Conservation (phyloP, 1,139 yeast species). For the Suhomyces kunorum region DNA sequence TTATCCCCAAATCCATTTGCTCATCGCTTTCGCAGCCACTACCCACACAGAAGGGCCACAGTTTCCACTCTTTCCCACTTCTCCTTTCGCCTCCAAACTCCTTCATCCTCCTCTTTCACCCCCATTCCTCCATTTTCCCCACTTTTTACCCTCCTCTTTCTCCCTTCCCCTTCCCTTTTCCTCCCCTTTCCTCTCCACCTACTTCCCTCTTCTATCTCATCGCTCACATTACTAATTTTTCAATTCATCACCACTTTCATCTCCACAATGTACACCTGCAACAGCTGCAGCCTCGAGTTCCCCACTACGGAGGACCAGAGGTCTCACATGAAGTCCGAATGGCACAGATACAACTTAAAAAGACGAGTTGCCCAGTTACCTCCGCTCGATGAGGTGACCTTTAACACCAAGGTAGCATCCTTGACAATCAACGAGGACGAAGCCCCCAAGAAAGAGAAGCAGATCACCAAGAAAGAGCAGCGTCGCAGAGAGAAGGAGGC, state of each 20-base stretch:
- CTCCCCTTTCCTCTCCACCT: background rate
- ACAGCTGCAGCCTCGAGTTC: constrained; percentile 46
- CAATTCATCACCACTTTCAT: constrained; percentile 8
- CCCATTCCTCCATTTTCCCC: background rate
- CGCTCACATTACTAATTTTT: constrained; percentile 7
- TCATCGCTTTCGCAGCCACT: no score
- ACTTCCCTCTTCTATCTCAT: constrained; percentile 1
- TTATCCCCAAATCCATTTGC: no score
- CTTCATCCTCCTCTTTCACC: background rate
- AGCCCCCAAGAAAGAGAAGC: constrained; percentile 28
- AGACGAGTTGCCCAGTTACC: constrained; percentile 63
- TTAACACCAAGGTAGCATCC: constrained; percentile 47
- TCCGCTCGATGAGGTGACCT: constrained; percentile 51
- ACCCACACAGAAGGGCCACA: no score
- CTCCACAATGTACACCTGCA: constrained; percentile 38
- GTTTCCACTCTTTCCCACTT: no score
- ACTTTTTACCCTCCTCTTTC: background rate
- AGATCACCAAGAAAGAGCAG: constrained; percentile 59
- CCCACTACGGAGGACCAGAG: constrained; percentile 45
- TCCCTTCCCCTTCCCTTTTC: no score
- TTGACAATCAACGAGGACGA: constrained; percentile 26
- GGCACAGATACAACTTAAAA: constrained; percentile 71
- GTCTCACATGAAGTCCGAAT: constrained; percentile 61
- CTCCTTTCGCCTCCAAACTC: no score
- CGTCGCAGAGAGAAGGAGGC: constrained; percentile 68